Percentiles rank a stretch among this genome's conserved stretches.
phyloP scores from a whole-genome alignment of 352 stramenopile genomes.

The Phytophthora brassicae region DNA sequence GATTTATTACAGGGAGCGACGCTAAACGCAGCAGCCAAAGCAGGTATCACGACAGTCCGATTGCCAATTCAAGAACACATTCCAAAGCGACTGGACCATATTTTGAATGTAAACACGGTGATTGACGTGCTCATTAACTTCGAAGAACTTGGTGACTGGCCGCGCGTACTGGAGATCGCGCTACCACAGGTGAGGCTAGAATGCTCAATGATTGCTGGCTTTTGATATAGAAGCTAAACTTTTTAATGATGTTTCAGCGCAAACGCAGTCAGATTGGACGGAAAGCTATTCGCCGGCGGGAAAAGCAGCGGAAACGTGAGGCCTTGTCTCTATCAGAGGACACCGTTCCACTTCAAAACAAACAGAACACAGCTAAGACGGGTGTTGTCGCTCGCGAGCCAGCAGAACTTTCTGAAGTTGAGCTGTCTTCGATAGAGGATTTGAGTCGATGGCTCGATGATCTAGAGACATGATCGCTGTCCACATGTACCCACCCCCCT shows the following conservation, averaged over 20 bases:
- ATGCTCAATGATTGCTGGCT: background rate
- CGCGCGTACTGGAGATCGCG: slow-evolving; percentile 41
- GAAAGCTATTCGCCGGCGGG: slow-evolving; percentile 33
- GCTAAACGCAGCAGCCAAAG: slow-evolving; percentile 46
- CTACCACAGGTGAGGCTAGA: slow-evolving; percentile 48
- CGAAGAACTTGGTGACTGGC: slow-evolving; percentile 49
- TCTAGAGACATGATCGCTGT: background rate
- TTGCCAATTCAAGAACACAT: slow-evolving; percentile 79
- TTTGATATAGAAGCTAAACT: slow-evolving; percentile 4
- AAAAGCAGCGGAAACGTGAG: slow-evolving; percentile 22
- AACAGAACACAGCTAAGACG: slow-evolving; percentile 7
- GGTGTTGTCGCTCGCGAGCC: background rate
- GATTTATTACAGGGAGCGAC: slow-evolving; percentile 44
- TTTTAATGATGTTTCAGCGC: slow-evolving; percentile 27
- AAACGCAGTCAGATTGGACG: slow-evolving; percentile 45
- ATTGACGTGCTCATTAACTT: slow-evolving; percentile 70
- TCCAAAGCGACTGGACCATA: slow-evolving; percentile 67
- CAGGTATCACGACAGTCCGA: slow-evolving; percentile 55
- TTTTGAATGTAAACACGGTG: slow-evolving; percentile 83
- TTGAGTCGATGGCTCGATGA: slow-evolving; percentile 21
- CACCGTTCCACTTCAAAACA: background rate
- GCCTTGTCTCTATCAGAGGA: background rate
- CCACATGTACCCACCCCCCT: too few relatives aligned
- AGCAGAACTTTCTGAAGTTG: background rate
- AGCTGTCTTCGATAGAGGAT: slow-evolving; percentile 17